phyloP scores from a whole-genome alignment of 1,284 basidiomycete genomes.

The Cryptococcus depauperatus region DNA sequence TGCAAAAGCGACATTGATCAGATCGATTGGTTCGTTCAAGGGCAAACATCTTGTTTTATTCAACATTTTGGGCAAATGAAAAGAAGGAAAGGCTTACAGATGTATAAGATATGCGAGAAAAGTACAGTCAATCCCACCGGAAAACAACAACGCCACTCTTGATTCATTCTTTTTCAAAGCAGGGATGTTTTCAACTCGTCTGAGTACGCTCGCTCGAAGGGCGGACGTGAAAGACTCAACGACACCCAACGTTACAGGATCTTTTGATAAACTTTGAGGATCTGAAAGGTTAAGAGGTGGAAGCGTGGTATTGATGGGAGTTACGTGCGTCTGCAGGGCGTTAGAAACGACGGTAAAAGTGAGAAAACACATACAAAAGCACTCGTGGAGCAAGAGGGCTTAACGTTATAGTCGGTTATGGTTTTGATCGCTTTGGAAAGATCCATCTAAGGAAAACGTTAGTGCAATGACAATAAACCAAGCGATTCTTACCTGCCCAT shows the following conservation, averaged over 20 bases:
- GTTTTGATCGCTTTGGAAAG: slow-evolving; percentile 3
- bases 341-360: no score
- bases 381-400: slow-evolving; percentile 8
- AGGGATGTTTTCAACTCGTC: slow-evolving; percentile 48
- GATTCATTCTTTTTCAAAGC: slow-evolving; percentile 40
- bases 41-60: slow-evolving; percentile 69
- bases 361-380: no score
- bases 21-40: slow-evolving; percentile 70
- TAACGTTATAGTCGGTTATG: neutral
- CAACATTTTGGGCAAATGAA: no score
- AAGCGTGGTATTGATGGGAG: slow-evolving; percentile 21
- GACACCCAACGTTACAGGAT: neutral
- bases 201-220: slow-evolving; percentile 43
- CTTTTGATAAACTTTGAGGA: no score
- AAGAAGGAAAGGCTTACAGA: slow-evolving; percentile 51
- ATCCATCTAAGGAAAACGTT: slow-evolving; percentile 7
- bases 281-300: slow-evolving; percentile 5
- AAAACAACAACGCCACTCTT: slow-evolving; percentile 80
- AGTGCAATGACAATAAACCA: neutral
- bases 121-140: slow-evolving; percentile 91
- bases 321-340: slow-evolving; percentile 17
- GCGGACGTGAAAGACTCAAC: slow-evolving; percentile 35
- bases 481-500: neutral
- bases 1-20: slow-evolving; percentile 86
- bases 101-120: slow-evolving; percentile 72